Percentiles rank a stretch among this genome's conserved stretches.
phyloP scores from a whole-genome alignment of 192 early-diverging fungal species.

The Entophlyctis helioformis region DNA sequence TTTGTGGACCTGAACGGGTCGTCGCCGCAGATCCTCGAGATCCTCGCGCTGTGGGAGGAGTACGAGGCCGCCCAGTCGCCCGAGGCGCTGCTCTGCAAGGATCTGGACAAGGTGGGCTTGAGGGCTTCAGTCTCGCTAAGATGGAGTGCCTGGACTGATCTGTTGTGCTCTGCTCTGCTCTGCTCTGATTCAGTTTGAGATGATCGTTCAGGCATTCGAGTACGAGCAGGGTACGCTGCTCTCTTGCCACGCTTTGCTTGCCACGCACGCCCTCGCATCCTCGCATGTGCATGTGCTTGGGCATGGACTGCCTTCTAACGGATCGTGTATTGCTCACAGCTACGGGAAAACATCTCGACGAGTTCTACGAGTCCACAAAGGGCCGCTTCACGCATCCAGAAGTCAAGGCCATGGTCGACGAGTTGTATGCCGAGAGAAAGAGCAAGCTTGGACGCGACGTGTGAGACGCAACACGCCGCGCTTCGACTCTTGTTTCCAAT shows the following conservation, averaged over 20 bases:
- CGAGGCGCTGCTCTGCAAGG: conserved; percentile 76
- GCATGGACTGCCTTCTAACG: too few species aligned
- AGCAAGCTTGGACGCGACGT: too few species aligned
- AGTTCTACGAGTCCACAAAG: conserved; percentile 69
- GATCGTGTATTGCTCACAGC: too few species aligned
- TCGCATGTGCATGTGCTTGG: too few species aligned
- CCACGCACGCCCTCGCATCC: too few species aligned
- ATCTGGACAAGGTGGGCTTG: conserved; percentile 96
- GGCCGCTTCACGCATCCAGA: conserved; percentile 76
- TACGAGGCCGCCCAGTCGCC: conserved; percentile 64
- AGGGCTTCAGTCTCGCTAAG: too few species aligned
- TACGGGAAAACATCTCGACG: conserved; percentile 47
- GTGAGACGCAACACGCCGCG: too few species aligned
- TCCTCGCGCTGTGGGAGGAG: conserved; percentile 67
- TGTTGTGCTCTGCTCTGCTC: too few species aligned
- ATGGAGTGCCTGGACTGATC: too few species aligned
- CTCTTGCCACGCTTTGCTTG: too few species aligned
- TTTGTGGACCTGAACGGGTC: conserved; percentile 45
- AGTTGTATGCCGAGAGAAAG: conserved; percentile 36
- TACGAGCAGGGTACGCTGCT: conserved; percentile 65
- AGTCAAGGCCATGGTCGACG: conserved; percentile 74
- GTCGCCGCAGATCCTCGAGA: conserved; percentile 52
- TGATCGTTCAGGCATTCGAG: conserved; percentile 84
- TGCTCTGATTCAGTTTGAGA: conserved; percentile 93
- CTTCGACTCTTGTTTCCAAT: too few species aligned